Base-by-base conservation (phyloP, 306 rosid species). In the Delonix regia region DNA sequence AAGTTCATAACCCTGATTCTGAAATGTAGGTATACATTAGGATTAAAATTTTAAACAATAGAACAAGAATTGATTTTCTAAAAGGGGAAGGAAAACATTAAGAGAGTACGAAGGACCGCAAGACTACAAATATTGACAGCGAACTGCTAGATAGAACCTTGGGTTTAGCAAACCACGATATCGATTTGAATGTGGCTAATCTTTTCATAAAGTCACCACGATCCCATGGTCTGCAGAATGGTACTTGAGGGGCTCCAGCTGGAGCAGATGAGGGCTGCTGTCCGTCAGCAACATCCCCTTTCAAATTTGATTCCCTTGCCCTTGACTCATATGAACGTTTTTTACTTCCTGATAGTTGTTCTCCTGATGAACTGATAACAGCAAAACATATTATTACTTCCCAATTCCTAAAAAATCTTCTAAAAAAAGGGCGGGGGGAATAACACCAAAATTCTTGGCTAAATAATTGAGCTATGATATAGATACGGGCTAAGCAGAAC, bases 141-240 rank as follows among this genome's bases (percentile, higher is more conserved):
- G 57, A 42, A 64, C 33, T 66, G 21, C 16, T 18, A 38, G 69
- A 82, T 45, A 69, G 36, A 65, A 94, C 99, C 97, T 92, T 84
- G 16, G 97, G 98, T 85, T 92, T 95, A 28, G 98, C 99, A 84
- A 95, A 95, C 99, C 98, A 95, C 4, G 93, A 89, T 75, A 95
- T 95, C n/a, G 99, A 91, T 83, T 91, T 95, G 88, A 95, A 92
- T 76, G 98, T 91, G 41, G 93, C 82, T 71, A 91, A 74, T 87
- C 98, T 92, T 77, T 73, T 88, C 88, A 87, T 81, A 62, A 91
- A 91, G 67, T 95, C 99, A 48, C 88, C 89, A 28, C 97, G 98
- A 84, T 92, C 89, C 99, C 99, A 95, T 4, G 99, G 99, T 73
- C 97, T 84, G 78, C 98, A 92, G 16, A 87, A 34, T 4, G 90